These are phyloP conservation scores for Claviceps capensis DNA, from an alignment of 2,329 filamentous ascomycete genomes.

Conservation along the genomic window DNA sequence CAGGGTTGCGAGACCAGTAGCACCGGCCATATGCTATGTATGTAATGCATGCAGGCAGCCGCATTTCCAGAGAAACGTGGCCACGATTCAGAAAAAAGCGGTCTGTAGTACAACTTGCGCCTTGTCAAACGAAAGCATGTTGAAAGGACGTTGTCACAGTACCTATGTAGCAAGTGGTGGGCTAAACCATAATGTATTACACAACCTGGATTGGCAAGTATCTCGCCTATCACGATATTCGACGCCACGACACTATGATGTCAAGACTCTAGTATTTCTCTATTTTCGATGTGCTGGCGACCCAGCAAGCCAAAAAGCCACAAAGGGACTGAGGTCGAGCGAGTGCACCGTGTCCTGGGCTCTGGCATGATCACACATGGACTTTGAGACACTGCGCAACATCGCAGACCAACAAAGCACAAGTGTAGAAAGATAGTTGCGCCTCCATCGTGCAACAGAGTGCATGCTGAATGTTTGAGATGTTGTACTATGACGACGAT, in stretches of 20 bases:
- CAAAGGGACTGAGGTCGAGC: neutral
- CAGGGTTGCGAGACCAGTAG: neutral
- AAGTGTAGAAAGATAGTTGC: neutral
- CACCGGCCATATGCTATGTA: neutral
- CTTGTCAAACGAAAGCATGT: too few relatives aligned
- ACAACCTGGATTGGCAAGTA: too few relatives aligned
- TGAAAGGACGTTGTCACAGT: too few relatives aligned
- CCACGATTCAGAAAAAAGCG: too few relatives aligned
- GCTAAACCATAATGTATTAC: neutral
- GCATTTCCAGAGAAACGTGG: too few relatives aligned
- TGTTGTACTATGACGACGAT: neutral
- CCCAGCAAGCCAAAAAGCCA: neutral
- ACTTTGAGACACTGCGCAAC: neutral
- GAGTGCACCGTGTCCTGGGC: neutral
- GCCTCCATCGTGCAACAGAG: neutral
- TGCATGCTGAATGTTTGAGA: neutral
- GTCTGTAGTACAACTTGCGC: too few relatives aligned
- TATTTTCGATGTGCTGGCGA: neutral
- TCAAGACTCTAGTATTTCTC: neutral
- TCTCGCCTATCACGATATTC: neutral
- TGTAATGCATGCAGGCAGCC: neutral
- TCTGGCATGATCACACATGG: neutral
- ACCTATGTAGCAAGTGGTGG: too few relatives aligned
- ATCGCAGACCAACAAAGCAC: neutral
- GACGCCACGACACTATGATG: neutral